Conservation (phyloP, 139 green algal species). For the Mychonastes homosphaera region DNA sequence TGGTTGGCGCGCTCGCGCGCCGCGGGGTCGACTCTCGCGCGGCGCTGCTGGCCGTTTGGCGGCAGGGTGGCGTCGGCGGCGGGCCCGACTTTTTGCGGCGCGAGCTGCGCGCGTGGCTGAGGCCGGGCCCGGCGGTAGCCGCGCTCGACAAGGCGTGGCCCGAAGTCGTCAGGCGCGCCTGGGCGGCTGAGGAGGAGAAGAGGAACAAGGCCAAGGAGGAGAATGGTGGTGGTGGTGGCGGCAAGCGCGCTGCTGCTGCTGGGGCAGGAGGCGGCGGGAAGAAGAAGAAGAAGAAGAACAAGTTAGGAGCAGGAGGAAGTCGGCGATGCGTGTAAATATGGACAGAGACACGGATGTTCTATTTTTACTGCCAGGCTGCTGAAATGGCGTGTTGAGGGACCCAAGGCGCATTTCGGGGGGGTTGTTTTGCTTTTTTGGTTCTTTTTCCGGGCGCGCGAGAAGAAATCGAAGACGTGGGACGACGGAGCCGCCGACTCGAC, state of each 20-base stretch:
- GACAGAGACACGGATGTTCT: no score
- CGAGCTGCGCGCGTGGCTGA: constrained; percentile 52
- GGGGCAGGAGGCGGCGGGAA: not conserved
- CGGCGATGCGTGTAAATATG: no score
- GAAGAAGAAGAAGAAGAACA: not conserved
- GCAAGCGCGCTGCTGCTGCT: not conserved
- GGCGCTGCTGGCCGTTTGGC: constrained; percentile 34
- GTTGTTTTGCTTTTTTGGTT: no score
- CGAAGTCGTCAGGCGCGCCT: constrained; percentile 9
- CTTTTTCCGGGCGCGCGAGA: no score
- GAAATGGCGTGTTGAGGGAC: no score
- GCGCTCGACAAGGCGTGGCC: constrained; percentile 44
- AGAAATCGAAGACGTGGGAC: no score
- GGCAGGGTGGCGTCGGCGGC: no score
- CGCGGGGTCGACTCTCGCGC: not conserved
- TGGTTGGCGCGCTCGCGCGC: constrained; percentile 36
- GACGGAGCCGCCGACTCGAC: no score
- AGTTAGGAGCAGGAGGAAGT: no score
- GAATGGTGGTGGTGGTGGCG: not conserved
- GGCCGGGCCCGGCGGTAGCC: constrained; percentile 14
- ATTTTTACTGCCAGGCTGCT: no score
- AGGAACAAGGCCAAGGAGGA: no score
- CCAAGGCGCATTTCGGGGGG: no score
- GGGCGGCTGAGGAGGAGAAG: not conserved
- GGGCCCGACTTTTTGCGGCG: constrained; percentile 34